These are phyloP conservation scores for Phytophthora foliorum DNA, from an alignment of 352 stramenopile genomes.

Conservation along the genomic window DNA sequence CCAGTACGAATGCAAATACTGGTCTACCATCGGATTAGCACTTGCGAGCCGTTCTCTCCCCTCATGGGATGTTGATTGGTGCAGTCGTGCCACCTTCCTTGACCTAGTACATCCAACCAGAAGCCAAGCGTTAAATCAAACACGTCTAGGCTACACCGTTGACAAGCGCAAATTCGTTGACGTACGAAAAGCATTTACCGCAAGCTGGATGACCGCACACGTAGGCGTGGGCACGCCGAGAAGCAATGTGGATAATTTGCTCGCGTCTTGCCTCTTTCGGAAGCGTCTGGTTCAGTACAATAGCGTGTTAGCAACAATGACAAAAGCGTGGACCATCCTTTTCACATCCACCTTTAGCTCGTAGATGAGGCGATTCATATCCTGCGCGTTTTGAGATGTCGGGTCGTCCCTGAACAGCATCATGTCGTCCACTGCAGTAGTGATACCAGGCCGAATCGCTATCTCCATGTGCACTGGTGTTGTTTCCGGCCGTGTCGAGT, in stretches of 20 bases:
- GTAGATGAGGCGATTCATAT: constrained; percentile 71
- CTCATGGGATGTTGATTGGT: constrained; percentile 56
- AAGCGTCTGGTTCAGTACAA: constrained; percentile 41
- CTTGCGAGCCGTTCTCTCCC: constrained; percentile 50
- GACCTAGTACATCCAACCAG: constrained; percentile 35
- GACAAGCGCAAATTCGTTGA: not conserved
- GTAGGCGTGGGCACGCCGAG: constrained; percentile 54
- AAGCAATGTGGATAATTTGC: constrained; percentile 57
- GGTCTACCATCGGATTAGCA: constrained; percentile 50
- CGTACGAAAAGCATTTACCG: constrained; percentile 69
- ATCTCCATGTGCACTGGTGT: constrained; percentile 8
- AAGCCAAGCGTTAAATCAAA: not conserved
- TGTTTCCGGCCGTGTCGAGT: constrained; percentile 24
- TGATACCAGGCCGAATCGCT: not conserved
- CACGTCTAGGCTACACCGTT: not conserved
- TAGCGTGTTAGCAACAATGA: not conserved
- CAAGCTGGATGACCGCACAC: constrained; percentile 66
- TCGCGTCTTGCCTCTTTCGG: constrained; percentile 54
- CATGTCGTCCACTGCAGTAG: constrained; percentile 35
- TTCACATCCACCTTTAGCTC: constrained; percentile 56
- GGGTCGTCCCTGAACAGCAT: constrained; percentile 25
- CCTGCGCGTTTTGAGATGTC: constrained; percentile 42
- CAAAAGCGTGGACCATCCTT: not conserved
- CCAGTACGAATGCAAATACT: constrained; percentile 75
- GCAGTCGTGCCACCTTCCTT: constrained; percentile 55